Evolutionary conservation across 768 basidiomycete species (phyloP).

Genomic region (Termitomyces sp.): DNA sequence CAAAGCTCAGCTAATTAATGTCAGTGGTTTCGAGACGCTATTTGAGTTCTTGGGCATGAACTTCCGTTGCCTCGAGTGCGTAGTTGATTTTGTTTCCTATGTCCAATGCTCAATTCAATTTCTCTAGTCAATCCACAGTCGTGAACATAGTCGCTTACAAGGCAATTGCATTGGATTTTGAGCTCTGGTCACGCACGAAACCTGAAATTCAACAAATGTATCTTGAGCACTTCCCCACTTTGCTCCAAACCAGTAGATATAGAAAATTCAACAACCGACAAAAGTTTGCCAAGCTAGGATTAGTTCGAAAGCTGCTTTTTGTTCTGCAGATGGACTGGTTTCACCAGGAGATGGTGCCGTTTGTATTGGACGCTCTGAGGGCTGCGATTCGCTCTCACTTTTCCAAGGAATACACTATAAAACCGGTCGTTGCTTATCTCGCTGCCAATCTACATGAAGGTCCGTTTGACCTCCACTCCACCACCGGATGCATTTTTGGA

Average conservation of each 20-base stretch:
- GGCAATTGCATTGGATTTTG: conserved; percentile 82
- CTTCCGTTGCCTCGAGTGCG: conserved; percentile 77
- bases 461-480: conserved; percentile 16
- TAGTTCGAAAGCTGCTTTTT: conserved; percentile 76
- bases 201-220: conserved; percentile 74
- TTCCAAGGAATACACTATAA: conserved; percentile 69
- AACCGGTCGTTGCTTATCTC: conserved; percentile 81
- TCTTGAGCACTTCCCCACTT: conserved; percentile 75
- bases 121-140: conserved; percentile 68
- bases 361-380: conserved; percentile 55
- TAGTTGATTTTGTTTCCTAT: neutral
- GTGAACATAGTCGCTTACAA: conserved; percentile 79
- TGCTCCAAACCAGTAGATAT: conserved; percentile 69
- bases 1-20: conserved; percentile 72
- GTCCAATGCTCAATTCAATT: neutral
- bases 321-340: conserved; percentile 81
- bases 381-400: conserved; percentile 62
- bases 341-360: conserved; percentile 40
- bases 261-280: conserved; percentile 74
- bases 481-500: neutral
- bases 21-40: conserved; percentile 75
- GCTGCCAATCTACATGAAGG: conserved; percentile 75
- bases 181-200: conserved; percentile 76
- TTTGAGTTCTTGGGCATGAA: conserved; percentile 86
- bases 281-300: conserved; percentile 62